phyloP scores from a whole-genome alignment of 257 asterid species.

The Lavandula angustifolia region DNA sequence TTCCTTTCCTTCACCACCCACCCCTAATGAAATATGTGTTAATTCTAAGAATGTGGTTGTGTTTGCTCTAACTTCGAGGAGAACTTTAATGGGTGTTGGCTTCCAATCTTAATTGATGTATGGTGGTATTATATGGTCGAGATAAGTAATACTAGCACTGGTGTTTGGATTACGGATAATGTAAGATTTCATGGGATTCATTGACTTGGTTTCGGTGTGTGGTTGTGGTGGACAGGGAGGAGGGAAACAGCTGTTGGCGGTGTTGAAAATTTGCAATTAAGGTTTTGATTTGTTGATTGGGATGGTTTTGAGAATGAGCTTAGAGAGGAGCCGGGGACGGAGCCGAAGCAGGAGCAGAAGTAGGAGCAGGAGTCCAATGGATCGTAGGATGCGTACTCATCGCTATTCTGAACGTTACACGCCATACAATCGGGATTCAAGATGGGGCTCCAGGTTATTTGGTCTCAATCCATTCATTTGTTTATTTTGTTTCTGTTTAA shows the following conservation, averaged over 20 bases:
- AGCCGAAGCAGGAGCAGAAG: constrained; percentile 72
- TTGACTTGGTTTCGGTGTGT: constrained; percentile 84
- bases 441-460: constrained; percentile 91
- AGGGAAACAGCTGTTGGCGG: constrained; percentile 63
- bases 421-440: constrained; percentile 82
- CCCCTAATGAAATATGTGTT: too few relatives aligned
- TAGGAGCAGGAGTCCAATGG: constrained; percentile 96
- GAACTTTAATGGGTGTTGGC: too few relatives aligned
- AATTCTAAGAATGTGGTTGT: too few relatives aligned
- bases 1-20: too few relatives aligned
- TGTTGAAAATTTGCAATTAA: constrained; percentile 54
- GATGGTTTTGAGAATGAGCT: constrained; percentile 63
- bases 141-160: too few relatives aligned
- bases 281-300: constrained; percentile 54
- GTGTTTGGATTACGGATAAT: neutral
- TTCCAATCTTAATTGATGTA: too few relatives aligned
- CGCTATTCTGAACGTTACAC: constrained; percentile 91
- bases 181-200: constrained; percentile 38
- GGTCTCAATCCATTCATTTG: constrained; percentile 49
- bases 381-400: constrained; percentile 83
- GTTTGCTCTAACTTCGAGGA: too few relatives aligned
- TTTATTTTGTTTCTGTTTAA: constrained; percentile 42
- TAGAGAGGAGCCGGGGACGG: constrained; percentile 44
- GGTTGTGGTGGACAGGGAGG: constrained; percentile 99
- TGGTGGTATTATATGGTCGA: too few relatives aligned